Evolutionary conservation across 495 filamentous ascomycete species (phyloP), one percentile per base, ranked within the genome.

Genomic region (Margaritispora aquatica): DNA sequence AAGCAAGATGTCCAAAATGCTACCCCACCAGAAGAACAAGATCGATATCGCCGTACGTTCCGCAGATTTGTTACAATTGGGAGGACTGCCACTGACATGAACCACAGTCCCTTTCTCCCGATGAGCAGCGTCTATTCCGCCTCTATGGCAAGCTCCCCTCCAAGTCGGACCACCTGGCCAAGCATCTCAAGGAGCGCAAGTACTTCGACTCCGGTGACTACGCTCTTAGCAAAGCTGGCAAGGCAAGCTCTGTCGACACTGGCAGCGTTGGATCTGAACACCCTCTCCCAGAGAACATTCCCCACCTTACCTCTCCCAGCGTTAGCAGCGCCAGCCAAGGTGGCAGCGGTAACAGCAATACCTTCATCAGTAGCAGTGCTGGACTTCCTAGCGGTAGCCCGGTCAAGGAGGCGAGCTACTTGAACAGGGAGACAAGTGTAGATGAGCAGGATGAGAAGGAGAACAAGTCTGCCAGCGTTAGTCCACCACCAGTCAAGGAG

Each of bases 181-280:
- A 97, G 77, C 96, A 97, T 73, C 84, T 98, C 71, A 82, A 69
- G 34, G 67, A 69, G 54, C 92, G 95, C 74, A 98, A 97, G 78
- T 98, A 97, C 77, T 98, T 98, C 74, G 94, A 98, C 80, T 91
- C 87, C 54, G 93, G 93, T 66, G 93, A 97, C 75, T 97, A 97
- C 64, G 95, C 94, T 68, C 88, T 97, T 75, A 93, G 88, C 74
- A 97, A 98, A 80, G 95, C 94, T 48, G 94, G 95, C 71, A 98
- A 97, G 75, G 91, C 91, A 70, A 88, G 92, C 60, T 89, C 94
- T 70, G 87, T 93, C 66, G 94, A 93, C 69, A 90, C 95, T 31
- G 94, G 93, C 71, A 88, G 84, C 70, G 89, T 98, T 70, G 94
- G 94, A 64, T 89, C 88, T 63, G 88, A 95, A 72, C 94, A 98